These are phyloP conservation scores for Sisymbrium irio DNA, from an alignment of 345 rosid species.

Conservation along the genomic window DNA sequence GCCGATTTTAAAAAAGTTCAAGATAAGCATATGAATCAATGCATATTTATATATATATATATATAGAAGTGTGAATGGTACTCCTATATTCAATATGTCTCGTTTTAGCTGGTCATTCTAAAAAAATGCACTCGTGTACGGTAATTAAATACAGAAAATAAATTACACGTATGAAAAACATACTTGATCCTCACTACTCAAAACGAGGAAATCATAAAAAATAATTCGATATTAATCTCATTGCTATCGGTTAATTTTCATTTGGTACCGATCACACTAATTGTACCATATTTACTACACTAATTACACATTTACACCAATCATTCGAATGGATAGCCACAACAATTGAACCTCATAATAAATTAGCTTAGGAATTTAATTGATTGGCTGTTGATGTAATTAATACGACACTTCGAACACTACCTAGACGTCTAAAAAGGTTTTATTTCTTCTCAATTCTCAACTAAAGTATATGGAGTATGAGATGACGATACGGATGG, in stretches of 20 bases:
- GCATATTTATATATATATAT: too few species aligned
- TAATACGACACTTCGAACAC: neutral
- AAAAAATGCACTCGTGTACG: too few species aligned
- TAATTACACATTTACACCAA: neutral
- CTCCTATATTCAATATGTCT: too few species aligned
- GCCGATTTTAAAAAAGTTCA: too few species aligned
- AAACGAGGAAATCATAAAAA: neutral
- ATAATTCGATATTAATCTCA: neutral
- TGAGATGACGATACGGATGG: slow-evolving; percentile 6
- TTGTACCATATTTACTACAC: neutral
- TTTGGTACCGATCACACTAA: neutral
- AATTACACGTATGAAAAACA: neutral
- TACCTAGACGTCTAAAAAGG: neutral
- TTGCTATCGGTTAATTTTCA: neutral
- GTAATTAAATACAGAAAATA: too few species aligned
- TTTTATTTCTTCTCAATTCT: neutral
- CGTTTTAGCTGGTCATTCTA: too few species aligned
- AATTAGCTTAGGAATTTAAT: neutral
- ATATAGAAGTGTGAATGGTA: too few species aligned
- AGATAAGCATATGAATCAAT: too few species aligned
- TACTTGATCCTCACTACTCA: neutral
- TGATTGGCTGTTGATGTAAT: neutral
- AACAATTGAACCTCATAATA: neutral
- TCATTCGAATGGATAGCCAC: slow-evolving; percentile 8
- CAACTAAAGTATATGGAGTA: neutral